Base-by-base conservation (phyloP, 192 early-diverging fungal species). In the Rhizoclosmatium sp. region DNA sequence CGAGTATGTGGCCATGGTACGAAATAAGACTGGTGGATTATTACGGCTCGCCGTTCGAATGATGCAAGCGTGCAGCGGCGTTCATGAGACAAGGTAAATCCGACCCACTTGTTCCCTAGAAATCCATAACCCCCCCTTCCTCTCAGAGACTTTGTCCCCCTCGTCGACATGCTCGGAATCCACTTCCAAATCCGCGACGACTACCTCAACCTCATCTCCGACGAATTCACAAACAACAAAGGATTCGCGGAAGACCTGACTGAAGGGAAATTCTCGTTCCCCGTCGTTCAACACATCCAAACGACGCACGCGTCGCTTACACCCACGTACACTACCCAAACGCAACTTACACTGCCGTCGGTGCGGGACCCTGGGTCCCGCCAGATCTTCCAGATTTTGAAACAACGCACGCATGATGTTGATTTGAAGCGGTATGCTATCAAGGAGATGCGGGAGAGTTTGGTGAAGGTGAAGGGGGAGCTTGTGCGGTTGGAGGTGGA, bases 131-230 rank as follows among this genome's bases (percentile, higher is more conserved):
- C 31, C 31, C 31, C 31, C 31, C 31, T 31, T 12, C 67, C 19
- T 19, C 40, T 59, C 51, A 93, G 93, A 23, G 93, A 97, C 78
- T 99, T 92, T 82, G 89, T 92, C 21, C 81, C 78, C 1, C 82
- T 99, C 51, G 96, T 98, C 12, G 89, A 96, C 76, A 77, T 94
- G 71, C 91, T 99, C 54, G 98, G 98, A 2, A 91, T 95, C 58
- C 95, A 96, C 69, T 99, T 96, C 80, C 98, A 99, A 85, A 92
- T 99, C 74, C 90, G 97, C 49, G 98, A 99, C 84, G 98, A 99
- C 75, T 99, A 95, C 67, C 89, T 98, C 81, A 99, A 99, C 78
- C 84, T 99, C 9, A 90, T 92, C 76, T 96, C 97, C 9, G 86
- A 86, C 23, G 87, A 90, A 89, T 99, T 97, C 78, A 87, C 92